A percentile compares a stretch with the other conserved stretches of the same genome.
phyloP scores from a whole-genome alignment of 106 monocot species.

The Triglochin maritima region DNA sequence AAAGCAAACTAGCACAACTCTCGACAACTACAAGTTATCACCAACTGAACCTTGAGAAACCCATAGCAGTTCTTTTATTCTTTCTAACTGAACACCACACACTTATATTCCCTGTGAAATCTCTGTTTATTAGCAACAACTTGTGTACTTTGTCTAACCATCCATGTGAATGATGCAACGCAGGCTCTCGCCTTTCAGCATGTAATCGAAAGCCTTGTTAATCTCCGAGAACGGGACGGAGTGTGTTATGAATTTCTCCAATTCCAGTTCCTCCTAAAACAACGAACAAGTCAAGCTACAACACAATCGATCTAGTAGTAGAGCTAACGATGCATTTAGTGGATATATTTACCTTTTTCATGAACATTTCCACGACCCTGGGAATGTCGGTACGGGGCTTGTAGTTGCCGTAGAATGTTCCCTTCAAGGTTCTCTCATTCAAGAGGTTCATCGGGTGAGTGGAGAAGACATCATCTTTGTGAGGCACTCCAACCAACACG shows the following conservation, averaged over 20 bases:
- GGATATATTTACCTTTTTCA: constrained; percentile 33
- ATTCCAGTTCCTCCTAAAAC: constrained; percentile 31
- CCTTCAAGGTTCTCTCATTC: constrained; percentile 68
- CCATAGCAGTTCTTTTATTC: no score
- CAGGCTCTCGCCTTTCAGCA: constrained; percentile 33
- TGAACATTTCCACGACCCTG: constrained; percentile 55
- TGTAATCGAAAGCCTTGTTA: constrained; percentile 47
- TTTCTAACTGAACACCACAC: no score
- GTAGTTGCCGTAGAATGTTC: constrained; percentile 90
- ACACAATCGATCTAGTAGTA: not conserved
- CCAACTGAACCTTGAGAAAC: no score
- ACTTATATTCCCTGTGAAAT: no score
- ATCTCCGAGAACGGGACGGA: constrained; percentile 32
- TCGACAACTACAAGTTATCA: no score
- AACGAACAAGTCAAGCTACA: not conserved
- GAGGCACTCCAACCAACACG: constrained; percentile 72
- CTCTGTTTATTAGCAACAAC: no score
- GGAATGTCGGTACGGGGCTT: constrained; percentile 71
- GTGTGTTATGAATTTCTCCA: constrained; percentile 55
- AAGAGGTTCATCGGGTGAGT: constrained; percentile 64
- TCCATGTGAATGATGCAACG: constrained; percentile 47
- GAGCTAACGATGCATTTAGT: not conserved
- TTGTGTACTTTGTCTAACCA: not conserved
- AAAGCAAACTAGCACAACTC: no score
- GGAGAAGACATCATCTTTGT: constrained; percentile 63